phyloP scores from a whole-genome alignment of 768 basidiomycete species.

The Leccinum truebloodii region DNA sequence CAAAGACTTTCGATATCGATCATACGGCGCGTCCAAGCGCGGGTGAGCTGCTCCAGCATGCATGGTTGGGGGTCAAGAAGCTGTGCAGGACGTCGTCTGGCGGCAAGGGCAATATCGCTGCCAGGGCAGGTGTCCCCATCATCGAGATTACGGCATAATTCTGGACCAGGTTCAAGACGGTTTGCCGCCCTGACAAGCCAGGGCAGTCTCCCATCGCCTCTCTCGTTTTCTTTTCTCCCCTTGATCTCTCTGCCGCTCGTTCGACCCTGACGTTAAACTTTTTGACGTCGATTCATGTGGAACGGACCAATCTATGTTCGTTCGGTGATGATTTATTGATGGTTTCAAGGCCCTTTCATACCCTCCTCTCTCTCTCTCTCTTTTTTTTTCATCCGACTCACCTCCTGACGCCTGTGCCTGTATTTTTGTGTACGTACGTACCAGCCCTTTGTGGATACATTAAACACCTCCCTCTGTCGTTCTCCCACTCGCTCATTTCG shows the following conservation, averaged over 20 bases:
- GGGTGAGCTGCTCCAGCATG: conserved; percentile 67
- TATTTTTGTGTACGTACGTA: not conserved
- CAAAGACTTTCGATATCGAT: conserved; percentile 83
- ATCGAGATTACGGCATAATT: conserved; percentile 32
- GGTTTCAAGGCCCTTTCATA: not conserved
- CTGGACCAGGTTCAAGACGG: not conserved
- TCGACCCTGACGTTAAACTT: not conserved
- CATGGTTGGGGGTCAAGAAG: conserved; percentile 60
- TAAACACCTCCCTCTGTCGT: not conserved
- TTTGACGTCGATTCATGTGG: not conserved
- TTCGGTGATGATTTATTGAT: not conserved
- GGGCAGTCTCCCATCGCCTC: not conserved
- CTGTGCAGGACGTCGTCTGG: conserved; percentile 13
- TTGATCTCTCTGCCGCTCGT: not conserved
- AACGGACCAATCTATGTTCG: not conserved
- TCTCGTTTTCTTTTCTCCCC: not conserved
- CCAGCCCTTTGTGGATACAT: not conserved
- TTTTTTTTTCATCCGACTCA: not conserved
- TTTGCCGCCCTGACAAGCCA: not conserved
- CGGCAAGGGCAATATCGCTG: conserved; percentile 20
- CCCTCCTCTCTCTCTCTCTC: not conserved
- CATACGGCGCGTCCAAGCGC: conserved; percentile 81
- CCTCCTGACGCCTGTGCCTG: not conserved
- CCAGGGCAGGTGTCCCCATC: conserved; percentile 23
- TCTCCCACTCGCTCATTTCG: not conserved